These are phyloP conservation scores for Alternaria tenuissima DNA, from an alignment of 2,329 filamentous ascomycete species.

Conservation along the genomic window DNA sequence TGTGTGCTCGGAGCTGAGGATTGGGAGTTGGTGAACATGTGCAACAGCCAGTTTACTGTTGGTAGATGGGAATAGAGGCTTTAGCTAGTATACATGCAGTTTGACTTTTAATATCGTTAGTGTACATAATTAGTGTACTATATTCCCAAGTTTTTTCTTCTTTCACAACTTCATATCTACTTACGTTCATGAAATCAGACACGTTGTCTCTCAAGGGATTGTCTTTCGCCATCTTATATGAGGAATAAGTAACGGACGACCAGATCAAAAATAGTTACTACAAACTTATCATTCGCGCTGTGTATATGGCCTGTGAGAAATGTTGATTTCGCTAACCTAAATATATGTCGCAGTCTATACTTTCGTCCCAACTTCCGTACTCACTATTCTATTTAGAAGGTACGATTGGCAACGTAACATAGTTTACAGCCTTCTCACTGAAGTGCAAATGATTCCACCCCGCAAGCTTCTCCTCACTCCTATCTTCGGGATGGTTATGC, in stretches of 20 bases:
- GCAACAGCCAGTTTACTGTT: conserved; percentile 46
- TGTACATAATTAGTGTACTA: not conserved
- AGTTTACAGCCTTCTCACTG: conserved; percentile 59
- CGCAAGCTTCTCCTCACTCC: conserved; percentile 53
- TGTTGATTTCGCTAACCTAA: not conserved
- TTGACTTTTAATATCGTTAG: not conserved
- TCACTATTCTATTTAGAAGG: conserved; percentile 49
- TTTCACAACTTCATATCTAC: not conserved
- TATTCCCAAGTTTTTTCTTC: not conserved
- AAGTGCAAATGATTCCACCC: conserved; percentile 65
- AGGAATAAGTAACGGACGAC: not conserved
- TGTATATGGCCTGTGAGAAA: not conserved
- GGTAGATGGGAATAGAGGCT: conserved; percentile 30
- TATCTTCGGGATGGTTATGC: conserved; percentile 61
- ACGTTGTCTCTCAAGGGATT: not conserved
- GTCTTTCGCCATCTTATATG: not conserved
- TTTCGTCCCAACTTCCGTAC: not conserved
- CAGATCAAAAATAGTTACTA: not conserved
- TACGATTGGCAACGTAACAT: conserved; percentile 62
- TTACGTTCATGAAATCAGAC: not conserved
- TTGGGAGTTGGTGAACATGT: conserved; percentile 48
- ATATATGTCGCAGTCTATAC: not conserved
- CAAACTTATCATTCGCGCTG: not conserved
- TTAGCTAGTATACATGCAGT: not conserved
- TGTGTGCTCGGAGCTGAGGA: conserved; percentile 42